A percentile compares a stretch with the other conserved stretches of the same genome.
These are phyloP conservation scores for Alternaria hordeiaustralica DNA, from an alignment of 2,329 filamentous ascomycete genomes.

Conservation along the genomic window DNA sequence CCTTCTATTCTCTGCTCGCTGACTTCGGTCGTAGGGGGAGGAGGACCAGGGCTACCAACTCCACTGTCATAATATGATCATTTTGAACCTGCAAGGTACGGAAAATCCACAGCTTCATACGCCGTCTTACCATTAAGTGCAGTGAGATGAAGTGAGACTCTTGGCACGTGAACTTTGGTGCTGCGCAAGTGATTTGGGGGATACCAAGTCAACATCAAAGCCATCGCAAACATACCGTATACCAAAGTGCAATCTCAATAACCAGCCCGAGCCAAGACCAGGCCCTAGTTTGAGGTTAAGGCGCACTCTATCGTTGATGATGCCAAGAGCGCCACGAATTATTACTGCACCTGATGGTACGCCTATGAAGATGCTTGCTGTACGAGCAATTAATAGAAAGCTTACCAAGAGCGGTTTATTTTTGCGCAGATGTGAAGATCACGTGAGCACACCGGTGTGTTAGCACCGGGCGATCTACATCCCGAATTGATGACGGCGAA, in stretches of 20 bases:
- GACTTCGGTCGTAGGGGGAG: neutral
- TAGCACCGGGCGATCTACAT: neutral
- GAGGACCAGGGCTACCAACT: neutral
- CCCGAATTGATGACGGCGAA: neutral
- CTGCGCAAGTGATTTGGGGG: neutral
- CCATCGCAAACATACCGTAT: neutral
- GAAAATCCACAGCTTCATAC: neutral
- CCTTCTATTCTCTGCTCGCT: neutral
- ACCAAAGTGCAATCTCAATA: neutral
- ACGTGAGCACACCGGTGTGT: neutral
- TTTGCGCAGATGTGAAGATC: neutral
- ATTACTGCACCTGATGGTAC: neutral
- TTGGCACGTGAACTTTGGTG: neutral
- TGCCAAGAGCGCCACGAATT: neutral
- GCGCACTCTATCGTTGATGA: neutral
- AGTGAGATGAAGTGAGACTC: neutral
- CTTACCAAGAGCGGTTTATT: neutral
- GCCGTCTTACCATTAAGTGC: neutral
- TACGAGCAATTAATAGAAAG: neutral
- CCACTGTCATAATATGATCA: neutral
- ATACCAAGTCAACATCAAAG: neutral
- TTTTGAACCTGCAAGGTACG: accelerated
- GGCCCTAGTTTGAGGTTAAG: neutral
- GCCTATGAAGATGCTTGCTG: neutral
- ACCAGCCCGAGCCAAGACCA: neutral